Base-by-base conservation (phyloP, 1,139 yeast genomes). In the Yamadazyma atlantica region DNA sequence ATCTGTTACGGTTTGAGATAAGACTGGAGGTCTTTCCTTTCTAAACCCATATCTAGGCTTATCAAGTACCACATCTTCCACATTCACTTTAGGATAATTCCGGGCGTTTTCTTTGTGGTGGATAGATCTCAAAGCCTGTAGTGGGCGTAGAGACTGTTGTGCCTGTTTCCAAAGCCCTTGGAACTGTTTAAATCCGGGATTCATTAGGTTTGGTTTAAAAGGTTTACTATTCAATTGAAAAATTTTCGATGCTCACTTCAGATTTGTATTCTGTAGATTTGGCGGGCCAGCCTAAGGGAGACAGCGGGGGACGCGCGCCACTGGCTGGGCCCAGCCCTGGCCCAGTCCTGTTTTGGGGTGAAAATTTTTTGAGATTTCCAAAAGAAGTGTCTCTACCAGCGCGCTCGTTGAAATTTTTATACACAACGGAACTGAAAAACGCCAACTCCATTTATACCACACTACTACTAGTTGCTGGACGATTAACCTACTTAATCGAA, bases 81-180 rank as follows among this genome's bases (percentile, higher is more conserved):
- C 54, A 44, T 69, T 66, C 22, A 71, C 69, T 46, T 66, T 55
- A 8, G 77, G 77, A 50, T 71, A 71, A 22, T 54, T 55, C 35
- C 47, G 58, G 27, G 60, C 56, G 27, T 49, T 54, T 23, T 60
- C 61, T 45, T 61, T 65, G 49, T 64, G 53, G 49, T 67, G 75
- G 25, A 67, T 29, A 18, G 32, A 16, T 29, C 48, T 42, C 8
- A 42, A 21, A 14, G 38, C 8, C 10, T 28, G 30, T 14, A 15
- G 16, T 7, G 12, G 12, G 12, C 26, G 26, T 10, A 23, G 9
- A 23, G 12, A 23, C 12, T 4, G 12, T 8, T 7, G 6, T 8
- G 12, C 12, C 12, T 23, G 11, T 5, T 8, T 10, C 26, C 26
- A 23, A n/a, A 10, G 26, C 12, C 11, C 26, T n/a, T 10, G 26